These are phyloP conservation scores for Rhodotorula sp. DNA, from an alignment of 1,284 basidiomycete species.

Conservation along the genomic window DNA sequence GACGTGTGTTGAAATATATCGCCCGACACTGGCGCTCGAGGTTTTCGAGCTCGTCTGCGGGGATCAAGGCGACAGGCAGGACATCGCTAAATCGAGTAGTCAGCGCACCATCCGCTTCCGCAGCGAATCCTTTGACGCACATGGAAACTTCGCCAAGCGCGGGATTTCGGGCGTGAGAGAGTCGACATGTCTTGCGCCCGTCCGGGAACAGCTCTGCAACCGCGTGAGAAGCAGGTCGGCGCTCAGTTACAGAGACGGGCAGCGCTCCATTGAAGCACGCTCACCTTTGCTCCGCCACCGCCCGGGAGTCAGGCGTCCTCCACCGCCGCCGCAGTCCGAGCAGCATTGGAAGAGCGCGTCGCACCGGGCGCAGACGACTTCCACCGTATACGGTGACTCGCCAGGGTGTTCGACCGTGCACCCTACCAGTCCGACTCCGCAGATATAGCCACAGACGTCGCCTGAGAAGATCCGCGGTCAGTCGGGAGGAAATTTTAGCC, in stretches of 20 bases:
- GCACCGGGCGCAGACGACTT: slow-evolving; percentile 27
- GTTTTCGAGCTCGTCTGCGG: not conserved
- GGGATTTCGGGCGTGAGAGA: slow-evolving; percentile 29
- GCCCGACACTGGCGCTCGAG: slow-evolving; percentile 17
- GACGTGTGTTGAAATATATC: slow-evolving; percentile 28
- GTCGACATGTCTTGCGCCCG: slow-evolving; percentile 23
- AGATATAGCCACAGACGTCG: slow-evolving; percentile 21
- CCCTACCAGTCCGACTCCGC: slow-evolving; percentile 10
- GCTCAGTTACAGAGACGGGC: not conserved
- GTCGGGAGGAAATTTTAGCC: not conserved
- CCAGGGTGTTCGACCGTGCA: not conserved
- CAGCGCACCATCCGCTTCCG: not conserved
- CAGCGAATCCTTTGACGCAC: not conserved
- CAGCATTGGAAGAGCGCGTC: slow-evolving; percentile 24
- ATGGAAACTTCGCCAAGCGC: slow-evolving; percentile 22
- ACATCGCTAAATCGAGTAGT: slow-evolving; percentile 6
- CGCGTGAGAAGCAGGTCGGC: too few relatives aligned
- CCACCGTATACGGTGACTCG: slow-evolving; percentile 12
- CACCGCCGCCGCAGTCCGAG: slow-evolving; percentile 28
- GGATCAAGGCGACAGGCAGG: not conserved
- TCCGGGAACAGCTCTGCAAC: slow-evolving; percentile 14
- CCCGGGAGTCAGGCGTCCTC: slow-evolving; percentile 31
- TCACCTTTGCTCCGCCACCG: slow-evolving; percentile 26
- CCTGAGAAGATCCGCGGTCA: not conserved
- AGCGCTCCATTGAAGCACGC: too few relatives aligned